Base-by-base conservation (phyloP, 495 filamentous ascomycete genomes). In the Jackrogersella multiformis region DNA sequence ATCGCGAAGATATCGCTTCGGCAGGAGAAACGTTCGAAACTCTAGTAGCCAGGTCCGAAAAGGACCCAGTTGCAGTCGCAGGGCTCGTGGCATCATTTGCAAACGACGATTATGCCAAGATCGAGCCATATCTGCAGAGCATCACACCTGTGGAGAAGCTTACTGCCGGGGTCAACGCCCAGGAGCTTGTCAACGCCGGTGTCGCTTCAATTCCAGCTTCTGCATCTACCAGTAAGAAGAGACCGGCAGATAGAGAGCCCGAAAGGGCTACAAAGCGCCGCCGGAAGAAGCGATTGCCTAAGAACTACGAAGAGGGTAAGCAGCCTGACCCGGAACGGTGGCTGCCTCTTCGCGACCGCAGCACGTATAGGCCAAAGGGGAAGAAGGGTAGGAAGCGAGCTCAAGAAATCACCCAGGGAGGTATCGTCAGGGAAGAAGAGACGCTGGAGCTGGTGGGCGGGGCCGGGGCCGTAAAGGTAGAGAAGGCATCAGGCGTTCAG, bases 301-400 rank as follows among this genome's bases (percentile, higher is more conserved):
- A 94, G 79, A 86, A 92, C 71, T 93, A 88, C 69, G 92, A 80
- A 30, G 80, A 81, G 34, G 84, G 79, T 69, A 97, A 93, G 82
- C 86, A 85, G 42, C 81, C 90, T 5, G 95, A 98, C 72, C 89
- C 91, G 1, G 96, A 99, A 78, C 80, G 95, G 48, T 99, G 95
- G 95, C 77, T 98, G 60, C 94, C 95, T 20, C 79, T 98, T 58
- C 85, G 89, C 48, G 95, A 99, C 72, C 84, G 95, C 13, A 96
- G 91, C 65, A 89, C 85, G 41, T 99, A 97, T 78, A 80, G 89
- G 49, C 94, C 94, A 12, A 96, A 96, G 79, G 93, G 93, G 9
- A 89, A 88, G 76, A 97, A 96, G 83, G 92, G 92, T 9, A 94
- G 92, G 83, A 91, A 90, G 81, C 88, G 87, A 73, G 88, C 85